Conservation (phyloP, 306 rosid species). For the Alnus glutinosa region DNA sequence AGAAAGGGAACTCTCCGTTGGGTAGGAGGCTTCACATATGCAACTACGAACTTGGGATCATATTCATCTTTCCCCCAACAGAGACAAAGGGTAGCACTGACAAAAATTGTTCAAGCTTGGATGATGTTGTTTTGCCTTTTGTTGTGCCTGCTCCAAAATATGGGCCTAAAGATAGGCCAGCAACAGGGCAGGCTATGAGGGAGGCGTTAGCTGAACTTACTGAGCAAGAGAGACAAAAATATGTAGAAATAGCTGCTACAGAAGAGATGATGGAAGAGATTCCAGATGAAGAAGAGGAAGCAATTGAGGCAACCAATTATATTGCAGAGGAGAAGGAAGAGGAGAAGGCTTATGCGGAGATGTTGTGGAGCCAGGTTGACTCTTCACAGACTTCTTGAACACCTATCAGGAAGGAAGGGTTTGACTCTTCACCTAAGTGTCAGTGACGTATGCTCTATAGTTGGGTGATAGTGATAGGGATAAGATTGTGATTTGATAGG, state of each 20-base stretch:
- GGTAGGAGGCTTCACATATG: slow-evolving; percentile 67
- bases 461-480: no score
- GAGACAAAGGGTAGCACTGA: slow-evolving; percentile 29
- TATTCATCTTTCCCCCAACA: slow-evolving; percentile 67
- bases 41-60: slow-evolving; percentile 83
- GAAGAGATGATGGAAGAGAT: slow-evolving; percentile 62
- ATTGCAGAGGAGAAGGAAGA: slow-evolving; percentile 71
- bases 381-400: slow-evolving; percentile 45
- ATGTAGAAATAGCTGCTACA: slow-evolving; percentile 18
- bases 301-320: slow-evolving; percentile 41
- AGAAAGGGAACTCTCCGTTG: slow-evolving; percentile 29
- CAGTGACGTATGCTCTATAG: no score
- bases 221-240: slow-evolving; percentile 38
- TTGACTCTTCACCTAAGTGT: no score
- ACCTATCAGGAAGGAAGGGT: slow-evolving; percentile 23
- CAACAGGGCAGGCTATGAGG: slow-evolving; percentile 72
- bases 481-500: no score
- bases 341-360: slow-evolving; percentile 70
- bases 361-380: slow-evolving; percentile 72
- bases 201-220: slow-evolving; percentile 58
- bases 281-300: slow-evolving; percentile 59
- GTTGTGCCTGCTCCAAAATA: slow-evolving; percentile 85
- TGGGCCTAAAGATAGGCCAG: slow-evolving; percentile 67
- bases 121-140: slow-evolving; percentile 66
- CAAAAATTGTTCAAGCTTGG: slow-evolving; percentile 37